phyloP scores from a whole-genome alignment of 805 yeast genomes.

The Barnettozyma salicaria region DNA sequence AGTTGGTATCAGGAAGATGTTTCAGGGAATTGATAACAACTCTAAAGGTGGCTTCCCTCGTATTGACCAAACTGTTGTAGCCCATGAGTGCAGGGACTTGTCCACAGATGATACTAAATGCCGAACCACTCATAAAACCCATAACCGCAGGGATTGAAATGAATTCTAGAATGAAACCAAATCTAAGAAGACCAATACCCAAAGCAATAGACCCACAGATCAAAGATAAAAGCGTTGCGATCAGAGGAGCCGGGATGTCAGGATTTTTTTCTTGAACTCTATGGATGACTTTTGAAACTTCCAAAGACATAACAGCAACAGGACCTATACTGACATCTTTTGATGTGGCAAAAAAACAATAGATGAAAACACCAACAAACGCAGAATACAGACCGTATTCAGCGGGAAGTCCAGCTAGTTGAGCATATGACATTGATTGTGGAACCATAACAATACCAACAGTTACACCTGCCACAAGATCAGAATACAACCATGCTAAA shows the following conservation, averaged over 20 bases:
- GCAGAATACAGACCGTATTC: constrained; percentile 89
- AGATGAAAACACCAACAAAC: constrained; percentile 83
- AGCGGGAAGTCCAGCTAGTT: constrained; percentile 71
- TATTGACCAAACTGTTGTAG: constrained; percentile 55
- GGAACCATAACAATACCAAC: constrained; percentile 93
- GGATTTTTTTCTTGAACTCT: constrained; percentile 51
- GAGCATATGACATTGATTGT: constrained; percentile 93
- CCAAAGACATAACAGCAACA: constrained; percentile 91
- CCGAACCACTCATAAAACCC: constrained; percentile 95
- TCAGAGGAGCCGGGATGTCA: constrained; percentile 50
- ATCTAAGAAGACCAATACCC: constrained; percentile 74
- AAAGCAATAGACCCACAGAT: constrained; percentile 82
- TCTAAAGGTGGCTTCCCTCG: constrained; percentile 62
- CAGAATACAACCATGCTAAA: constrained; percentile 69
- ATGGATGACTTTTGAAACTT: constrained; percentile 72
- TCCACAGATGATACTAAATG: constrained; percentile 73
- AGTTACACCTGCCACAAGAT: constrained; percentile 86
- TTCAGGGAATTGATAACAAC: constrained; percentile 70
- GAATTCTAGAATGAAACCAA: constrained; percentile 84
- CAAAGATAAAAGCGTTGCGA: constrained; percentile 75
- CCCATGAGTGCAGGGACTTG: constrained; percentile 89
- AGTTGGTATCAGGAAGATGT: constrained; percentile 57
- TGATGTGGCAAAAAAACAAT: constrained; percentile 88
- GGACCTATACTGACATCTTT: constrained; percentile 96
- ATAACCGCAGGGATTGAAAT: constrained; percentile 88